Base-by-base conservation (phyloP, 2,329 filamentous ascomycete species). In the Parastagonospora avenae region DNA sequence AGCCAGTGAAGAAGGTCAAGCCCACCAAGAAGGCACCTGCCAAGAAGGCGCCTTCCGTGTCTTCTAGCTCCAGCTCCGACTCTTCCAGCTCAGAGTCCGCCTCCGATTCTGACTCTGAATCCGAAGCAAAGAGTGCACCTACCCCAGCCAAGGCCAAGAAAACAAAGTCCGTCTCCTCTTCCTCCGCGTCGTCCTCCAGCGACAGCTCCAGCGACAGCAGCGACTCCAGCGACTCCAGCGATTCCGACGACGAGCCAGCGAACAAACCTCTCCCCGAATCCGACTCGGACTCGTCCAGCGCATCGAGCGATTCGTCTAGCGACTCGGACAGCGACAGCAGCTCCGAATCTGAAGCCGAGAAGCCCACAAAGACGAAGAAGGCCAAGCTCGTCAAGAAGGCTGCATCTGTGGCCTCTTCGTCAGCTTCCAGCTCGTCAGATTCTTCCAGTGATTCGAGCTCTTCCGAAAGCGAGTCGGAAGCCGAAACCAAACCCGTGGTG, bases 21-120 rank as follows among this genome's bases (percentile, higher is more conserved):
- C 8, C 28, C 29, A 40, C 28, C 27, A 58, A 42, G n/a, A 52
- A 50, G 62, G 63, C 67, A 44, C 65, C 70, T 42, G 52, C 4
- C 8, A 59, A 59, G 57, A 60, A 57, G 45, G 46, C 33, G 12
- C 24, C 57, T 12, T 50, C 39, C 8, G 38, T 40, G 30, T 54
- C 48, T 1, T 62, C 58, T 28, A 55, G 50, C 42, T 60, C 62
- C 47, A 47, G 52, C 54, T 57, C 57, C 48, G 37, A 40, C 35
- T 50, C 47, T 10, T 47, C 45, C 8, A 48, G 44, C 48, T 50
- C 53, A 9, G 53, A 51, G 45, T 48, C 82, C 42, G 77, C 79
- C 32, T 70, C 77, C 47, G 68, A 68, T 19, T 56, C 52, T 30
- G 63, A 41, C 8, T 47, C 45, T 5, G 36, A 46, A 8, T 46